These are phyloP conservation scores for Fusarium chaquense DNA, from an alignment of 2,329 filamentous ascomycete genomes.

Conservation along the genomic window DNA sequence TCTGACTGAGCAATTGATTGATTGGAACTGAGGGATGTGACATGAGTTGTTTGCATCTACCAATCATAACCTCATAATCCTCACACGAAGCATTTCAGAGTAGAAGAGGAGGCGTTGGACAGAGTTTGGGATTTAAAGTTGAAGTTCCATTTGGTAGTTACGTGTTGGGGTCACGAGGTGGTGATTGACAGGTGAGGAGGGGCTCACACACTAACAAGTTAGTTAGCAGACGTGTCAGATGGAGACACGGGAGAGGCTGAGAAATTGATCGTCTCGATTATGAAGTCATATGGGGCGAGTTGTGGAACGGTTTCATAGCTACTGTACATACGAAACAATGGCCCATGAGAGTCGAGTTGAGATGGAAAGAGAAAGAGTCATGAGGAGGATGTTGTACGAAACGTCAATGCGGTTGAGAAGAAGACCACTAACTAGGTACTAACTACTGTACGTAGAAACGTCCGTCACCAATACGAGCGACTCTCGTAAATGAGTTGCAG, in stretches of 20 bases:
- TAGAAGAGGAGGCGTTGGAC: conserved; percentile 7
- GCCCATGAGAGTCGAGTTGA: background rate
- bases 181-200: conserved; percentile 14
- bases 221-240: conserved; percentile 29
- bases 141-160: background rate
- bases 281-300: conserved; percentile 33
- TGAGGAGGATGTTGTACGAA: conserved; percentile 8
- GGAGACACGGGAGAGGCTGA: conserved; percentile 35
- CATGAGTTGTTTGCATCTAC: conserved; percentile 1
- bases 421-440: background rate
- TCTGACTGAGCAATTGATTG: conserved; percentile 6
- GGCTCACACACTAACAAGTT: conserved; percentile 13
- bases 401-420: conserved; percentile 14
- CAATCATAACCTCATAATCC: conserved; percentile 8
- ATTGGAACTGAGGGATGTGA: background rate
- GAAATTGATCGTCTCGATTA: conserved; percentile 16
- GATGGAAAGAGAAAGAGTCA: background rate
- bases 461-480: conserved; percentile 30
- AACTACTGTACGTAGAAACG: conserved; percentile 8
- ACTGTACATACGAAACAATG: background rate
- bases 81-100: background rate
- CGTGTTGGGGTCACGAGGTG: conserved; percentile 31
- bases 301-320: conserved; percentile 26
- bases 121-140: conserved; percentile 8
- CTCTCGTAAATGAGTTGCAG: conserved; percentile 36